Base-by-base conservation (phyloP, 2,329 filamentous ascomycete genomes). In the Colletotrichum truncatum region DNA sequence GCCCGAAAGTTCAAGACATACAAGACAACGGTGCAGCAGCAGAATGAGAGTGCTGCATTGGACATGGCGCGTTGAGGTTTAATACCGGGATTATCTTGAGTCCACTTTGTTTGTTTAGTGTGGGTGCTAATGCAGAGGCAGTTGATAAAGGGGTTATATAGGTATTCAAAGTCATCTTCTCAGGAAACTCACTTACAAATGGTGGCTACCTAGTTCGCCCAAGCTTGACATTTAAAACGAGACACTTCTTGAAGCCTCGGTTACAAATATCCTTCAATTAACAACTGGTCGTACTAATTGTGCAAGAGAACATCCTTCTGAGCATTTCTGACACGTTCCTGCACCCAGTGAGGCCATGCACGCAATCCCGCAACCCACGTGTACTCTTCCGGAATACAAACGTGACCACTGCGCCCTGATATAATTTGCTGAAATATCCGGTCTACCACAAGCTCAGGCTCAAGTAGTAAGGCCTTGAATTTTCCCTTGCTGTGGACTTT, bases 1-100 rank as follows among this genome's bases (percentile, higher is more conserved):
- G 67, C 72, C 5, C 68, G 73, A 23, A 54, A 72, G 39, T 74
- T 74, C 58, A 72, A 72, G 70, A 45, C 25, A 3, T 74, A 68
- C 32, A 69, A 63, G 46, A 64, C 59, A 14, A 39, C 48, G 10
- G 39, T 61, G 16, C 64, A 67, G 34, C 26, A 61, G 34, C 67
- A 63, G n/a, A 66, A 57, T 30, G 63, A 66, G 58, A 21, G 51
- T 32, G 6, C 49, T 30, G 43, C 51, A 11, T 28, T 51, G 14
- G 34, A 12, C 10, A 18, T 18, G n/a, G 16, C 30, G 7, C 39
- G 18, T 23, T 61, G 32, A 58, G 26, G 14, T n/a, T n/a, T n/a
- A n/a, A n/a, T n/a, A n/a, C n/a, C n/a, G 21, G 6, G 9, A 49
- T 6, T 12, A 6, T 6, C 12, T 3, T 32, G n/a, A 16, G 11